Base-by-base conservation (phyloP, 176 grass and related monocot genomes). In the Pharus latifolius region DNA sequence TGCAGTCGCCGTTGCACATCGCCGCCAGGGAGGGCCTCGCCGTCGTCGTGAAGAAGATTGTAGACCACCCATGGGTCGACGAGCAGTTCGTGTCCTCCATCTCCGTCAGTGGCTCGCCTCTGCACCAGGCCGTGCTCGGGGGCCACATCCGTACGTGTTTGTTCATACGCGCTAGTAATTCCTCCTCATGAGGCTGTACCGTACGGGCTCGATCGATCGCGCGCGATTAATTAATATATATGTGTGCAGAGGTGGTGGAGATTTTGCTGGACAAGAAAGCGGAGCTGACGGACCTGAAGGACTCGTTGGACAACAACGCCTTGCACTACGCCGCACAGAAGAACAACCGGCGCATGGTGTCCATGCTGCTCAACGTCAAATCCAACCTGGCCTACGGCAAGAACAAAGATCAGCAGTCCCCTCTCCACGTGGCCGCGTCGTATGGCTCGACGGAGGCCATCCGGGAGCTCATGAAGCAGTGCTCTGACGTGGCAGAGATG, bases 251-350 rank as follows among this genome's bases (percentile, higher is more conserved):
- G 29, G 72, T 87, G 45, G 72, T 84, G 67, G 86, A 83, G 62
- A 87, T 81, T 29, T 48, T 95, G 43, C 63, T 94, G n/a, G 7
- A 50, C 8, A 44, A n/a, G 44, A 65, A 49, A n/a, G 12, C 14
- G 0, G 67, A 74, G 2, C 38, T 84, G 25, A 19, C 79, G 54
- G 75, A 82, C 14, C 49, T 33, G n/a, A 46, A 57, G 1, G 90
- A 88, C 27, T 47, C 74, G 30, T 15, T 14, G 1, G 82, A 69
- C 11, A 83, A 83, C 70, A 88, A 63, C 63, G 85, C 74, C 27
- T 78, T 92, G 65, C 90, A 92, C 69, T 88, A 88, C 80, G 90
- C 85, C 1, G 82, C 82, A 37, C 85, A 88, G 26, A 85, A 82
- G 54, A 65, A 86, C 79, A 69, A 81, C 54, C 38, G 34, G 16